Percentiles rank a stretch among this genome's conserved stretches.
Conservation (phyloP, 2,329 filamentous ascomycete genomes). For the Alternaria rosae region DNA sequence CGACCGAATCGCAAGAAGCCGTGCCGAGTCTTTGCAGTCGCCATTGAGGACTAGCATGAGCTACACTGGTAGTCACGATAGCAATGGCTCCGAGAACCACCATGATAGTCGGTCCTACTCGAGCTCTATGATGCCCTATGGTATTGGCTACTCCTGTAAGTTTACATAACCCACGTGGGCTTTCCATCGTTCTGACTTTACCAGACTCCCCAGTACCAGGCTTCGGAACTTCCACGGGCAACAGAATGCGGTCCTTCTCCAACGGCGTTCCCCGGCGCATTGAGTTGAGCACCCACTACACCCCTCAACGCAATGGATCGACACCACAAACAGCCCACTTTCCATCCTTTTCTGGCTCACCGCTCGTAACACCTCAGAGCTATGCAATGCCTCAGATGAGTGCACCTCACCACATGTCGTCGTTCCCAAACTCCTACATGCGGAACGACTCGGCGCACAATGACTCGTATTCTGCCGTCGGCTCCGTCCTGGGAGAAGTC, state of each 20-base stretch:
- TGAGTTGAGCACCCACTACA: slow-evolving; percentile 52
- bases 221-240: slow-evolving; percentile 48
- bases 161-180: background rate
- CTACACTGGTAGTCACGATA: slow-evolving; percentile 47
- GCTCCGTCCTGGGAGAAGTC: slow-evolving; percentile 47
- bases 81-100: slow-evolving; percentile 31
- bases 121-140: slow-evolving; percentile 49
- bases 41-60: slow-evolving; percentile 57
- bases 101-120: slow-evolving; percentile 38
- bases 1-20: slow-evolving; percentile 51
- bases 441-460: slow-evolving; percentile 45
- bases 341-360: slow-evolving; percentile 50
- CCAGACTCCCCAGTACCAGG: slow-evolving; percentile 50
- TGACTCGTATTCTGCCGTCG: slow-evolving; percentile 46
- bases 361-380: slow-evolving; percentile 48
- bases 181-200: slow-evolving; percentile 19
- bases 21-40: slow-evolving; percentile 54
- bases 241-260: slow-evolving; percentile 52
- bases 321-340: slow-evolving; percentile 52
- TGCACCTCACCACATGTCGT: slow-evolving; percentile 50
- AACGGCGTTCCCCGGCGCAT: slow-evolving; percentile 50
- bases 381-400: slow-evolving; percentile 49
- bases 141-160: slow-evolving; percentile 50
- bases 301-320: slow-evolving; percentile 41
- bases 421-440: slow-evolving; percentile 49